A percentile compares a stretch with the other conserved stretches of the same genome.
Evolutionary conservation across 352 stramenopile species (phyloP).

Genomic region (Globisporangium apiculatum): DNA sequence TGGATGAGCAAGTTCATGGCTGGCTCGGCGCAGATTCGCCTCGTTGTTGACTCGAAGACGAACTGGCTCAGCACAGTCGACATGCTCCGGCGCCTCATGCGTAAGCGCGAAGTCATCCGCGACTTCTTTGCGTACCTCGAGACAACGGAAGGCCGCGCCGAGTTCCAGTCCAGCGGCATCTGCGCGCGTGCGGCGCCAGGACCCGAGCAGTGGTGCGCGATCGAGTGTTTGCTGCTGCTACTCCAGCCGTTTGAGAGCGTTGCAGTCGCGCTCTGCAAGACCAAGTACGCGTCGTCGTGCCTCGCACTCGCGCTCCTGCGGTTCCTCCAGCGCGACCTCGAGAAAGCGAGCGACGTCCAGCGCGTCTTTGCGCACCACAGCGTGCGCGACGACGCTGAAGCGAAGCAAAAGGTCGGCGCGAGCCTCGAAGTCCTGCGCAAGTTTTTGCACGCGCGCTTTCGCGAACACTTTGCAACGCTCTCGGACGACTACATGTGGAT

Average conservation of each 20-base stretch:
- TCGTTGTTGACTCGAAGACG: constrained; percentile 32
- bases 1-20: constrained; percentile 33
- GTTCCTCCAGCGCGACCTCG: constrained; percentile 38
- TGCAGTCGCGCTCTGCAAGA: constrained; percentile 28
- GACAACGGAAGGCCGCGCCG: constrained; percentile 24
- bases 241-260: constrained; percentile 45
- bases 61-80: constrained; percentile 42
- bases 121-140: constrained; percentile 41
- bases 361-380: constrained; percentile 22
- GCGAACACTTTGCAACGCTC: constrained; percentile 25
- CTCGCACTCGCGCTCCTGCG: constrained; percentile 32
- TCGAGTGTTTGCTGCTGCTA: constrained; percentile 34
- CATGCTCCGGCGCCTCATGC: constrained; percentile 38
- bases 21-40: constrained; percentile 24
- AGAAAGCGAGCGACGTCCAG: constrained; percentile 37
- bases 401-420: constrained; percentile 21
- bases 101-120: constrained; percentile 30
- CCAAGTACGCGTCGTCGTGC: constrained; percentile 34
- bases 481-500: constrained; percentile 40
- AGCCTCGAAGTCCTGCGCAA: constrained; percentile 26
- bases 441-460: constrained; percentile 31
- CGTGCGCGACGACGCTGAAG: constrained; percentile 1
- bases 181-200: constrained; percentile 19
- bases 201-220: constrained; percentile 27
- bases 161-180: constrained; percentile 24